Percentiles rank a stretch among this genome's conserved stretches.
These are phyloP conservation scores for Solanum rostratum DNA, from an alignment of 257 asterid species.

Conservation along the genomic window DNA sequence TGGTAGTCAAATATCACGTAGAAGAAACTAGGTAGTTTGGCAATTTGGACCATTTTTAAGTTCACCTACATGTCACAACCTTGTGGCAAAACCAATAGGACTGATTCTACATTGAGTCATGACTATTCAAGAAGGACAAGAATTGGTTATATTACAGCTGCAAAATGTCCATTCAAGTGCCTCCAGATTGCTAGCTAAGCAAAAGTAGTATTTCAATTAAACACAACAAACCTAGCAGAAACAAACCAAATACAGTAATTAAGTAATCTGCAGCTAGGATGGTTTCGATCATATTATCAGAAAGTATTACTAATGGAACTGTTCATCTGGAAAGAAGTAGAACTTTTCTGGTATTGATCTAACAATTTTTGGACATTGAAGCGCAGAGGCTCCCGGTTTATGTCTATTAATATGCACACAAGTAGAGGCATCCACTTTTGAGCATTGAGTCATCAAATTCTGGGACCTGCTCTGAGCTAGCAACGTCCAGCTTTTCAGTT, in stretches of 20 bases:
- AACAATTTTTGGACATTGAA: neutral
- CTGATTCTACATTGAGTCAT: neutral
- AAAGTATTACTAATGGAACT: conserved; percentile 77
- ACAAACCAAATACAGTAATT: neutral
- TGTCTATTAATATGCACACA: neutral
- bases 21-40: neutral
- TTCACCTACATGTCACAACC: neutral
- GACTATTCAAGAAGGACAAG: neutral
- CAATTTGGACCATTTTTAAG: neutral
- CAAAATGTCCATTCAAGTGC: neutral
- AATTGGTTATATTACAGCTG: neutral
- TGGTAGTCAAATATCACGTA: neutral
- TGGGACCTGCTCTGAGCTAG: neutral
- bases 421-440: neutral
- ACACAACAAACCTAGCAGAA: neutral
- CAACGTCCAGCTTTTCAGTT: neutral
- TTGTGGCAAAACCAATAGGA: neutral
- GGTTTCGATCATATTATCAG: conserved; percentile 40
- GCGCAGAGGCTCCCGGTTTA: neutral
- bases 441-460: neutral
- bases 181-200: neutral
- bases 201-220: neutral
- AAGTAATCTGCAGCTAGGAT: neutral
- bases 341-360: neutral
- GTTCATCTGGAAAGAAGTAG: conserved; percentile 36